Evolutionary conservation across 352 stramenopile genomes (phyloP), one percentile per base, ranked within the genome.

Genomic region (Phytophthora ohioensis): DNA sequence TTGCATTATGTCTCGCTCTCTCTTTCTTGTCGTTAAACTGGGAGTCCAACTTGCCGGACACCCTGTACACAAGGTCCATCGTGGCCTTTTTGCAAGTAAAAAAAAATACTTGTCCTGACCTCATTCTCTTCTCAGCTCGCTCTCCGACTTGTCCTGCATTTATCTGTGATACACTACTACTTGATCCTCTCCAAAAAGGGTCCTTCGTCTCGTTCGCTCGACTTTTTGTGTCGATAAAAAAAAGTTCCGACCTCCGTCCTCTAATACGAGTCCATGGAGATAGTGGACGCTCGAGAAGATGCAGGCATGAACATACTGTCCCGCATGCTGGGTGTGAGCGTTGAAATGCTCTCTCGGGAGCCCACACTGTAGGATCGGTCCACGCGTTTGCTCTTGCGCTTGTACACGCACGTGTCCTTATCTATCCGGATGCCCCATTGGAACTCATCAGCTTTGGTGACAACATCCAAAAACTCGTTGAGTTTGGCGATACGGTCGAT

Each of bases 371-470:
- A 90, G 17, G 84, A 79, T n/a, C 83, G 83, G 60, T 93, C 85
- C 52, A 64, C 54, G 48, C 86, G 86, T 76, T 93, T 93, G 71
- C 76, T 94, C 81, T 93, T 93, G 81, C 85, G 85, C 72, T 96
- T 96, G 85, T 93, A 94, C 63, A 94, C 88, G 78, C 88, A 91
- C 69, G 87, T 94, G 72, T 94, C 87, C 73, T 96, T 94, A 76
- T 96, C 87, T 89, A 96, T 94, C 78, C 88, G 85, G 74, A 96
- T 96, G 45, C 87, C 88, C 88, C 88, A 96, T 62, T 96, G 87
- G 75, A 96, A 94, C 68, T 92, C 86, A 56, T 93, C 85, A 15
- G 87, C 85, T 69, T 91, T 92, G 55, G 87, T 93, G 53, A 93
- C 87, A 36, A 92, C 86, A 65, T 94, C 85, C 59, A 96, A 68